phyloP scores from a whole-genome alignment of 2,329 filamentous ascomycete genomes.

The Phaeomoniella chlamydospora region DNA sequence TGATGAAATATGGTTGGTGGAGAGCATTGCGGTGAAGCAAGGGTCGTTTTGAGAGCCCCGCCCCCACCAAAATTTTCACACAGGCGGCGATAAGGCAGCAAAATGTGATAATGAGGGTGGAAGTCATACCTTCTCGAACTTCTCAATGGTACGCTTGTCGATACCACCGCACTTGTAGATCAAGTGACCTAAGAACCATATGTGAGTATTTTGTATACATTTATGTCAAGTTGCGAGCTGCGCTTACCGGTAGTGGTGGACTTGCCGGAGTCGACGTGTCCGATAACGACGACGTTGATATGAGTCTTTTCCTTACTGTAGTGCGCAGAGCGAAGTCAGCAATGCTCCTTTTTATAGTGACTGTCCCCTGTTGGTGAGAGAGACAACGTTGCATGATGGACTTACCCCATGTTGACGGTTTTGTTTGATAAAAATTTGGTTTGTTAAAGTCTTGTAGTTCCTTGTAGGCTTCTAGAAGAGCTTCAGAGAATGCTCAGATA shows the following conservation, averaged over 20 bases:
- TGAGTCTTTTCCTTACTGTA: slow-evolving; percentile 88
- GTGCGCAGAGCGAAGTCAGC: slow-evolving; percentile 7
- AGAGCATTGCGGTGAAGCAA: slow-evolving; percentile 31
- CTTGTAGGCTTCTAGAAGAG: slow-evolving; percentile 32
- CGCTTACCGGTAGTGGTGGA: slow-evolving; percentile 83
- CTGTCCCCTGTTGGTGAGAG: too few species aligned
- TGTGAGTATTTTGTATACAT: slow-evolving; percentile 11
- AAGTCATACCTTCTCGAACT: slow-evolving; percentile 96
- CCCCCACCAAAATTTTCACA: slow-evolving; percentile 16
- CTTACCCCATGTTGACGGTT: slow-evolving; percentile 49
- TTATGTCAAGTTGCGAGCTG: slow-evolving; percentile 3
- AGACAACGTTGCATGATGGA: too few species aligned
- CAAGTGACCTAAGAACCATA: slow-evolving; percentile 55
- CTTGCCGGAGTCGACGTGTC: slow-evolving; percentile 99
- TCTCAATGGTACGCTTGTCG: slow-evolving; percentile 99
- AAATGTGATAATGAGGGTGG: slow-evolving; percentile 6
- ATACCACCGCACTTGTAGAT: slow-evolving; percentile 99
- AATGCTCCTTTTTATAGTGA: slow-evolving; percentile 7
- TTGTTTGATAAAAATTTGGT: slow-evolving; percentile 13
- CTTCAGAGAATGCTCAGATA: slow-evolving; percentile 31
- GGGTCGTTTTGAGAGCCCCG: slow-evolving; percentile 26
- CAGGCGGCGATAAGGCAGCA: slow-evolving; percentile 14
- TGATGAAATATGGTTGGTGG: slow-evolving; percentile 16
- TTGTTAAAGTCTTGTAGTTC: slow-evolving; percentile 31
- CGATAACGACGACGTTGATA: slow-evolving; percentile 97